Evolutionary conservation across 2,329 filamentous ascomycete genomes (phyloP).

Genomic region (Penicillium sp.): DNA sequence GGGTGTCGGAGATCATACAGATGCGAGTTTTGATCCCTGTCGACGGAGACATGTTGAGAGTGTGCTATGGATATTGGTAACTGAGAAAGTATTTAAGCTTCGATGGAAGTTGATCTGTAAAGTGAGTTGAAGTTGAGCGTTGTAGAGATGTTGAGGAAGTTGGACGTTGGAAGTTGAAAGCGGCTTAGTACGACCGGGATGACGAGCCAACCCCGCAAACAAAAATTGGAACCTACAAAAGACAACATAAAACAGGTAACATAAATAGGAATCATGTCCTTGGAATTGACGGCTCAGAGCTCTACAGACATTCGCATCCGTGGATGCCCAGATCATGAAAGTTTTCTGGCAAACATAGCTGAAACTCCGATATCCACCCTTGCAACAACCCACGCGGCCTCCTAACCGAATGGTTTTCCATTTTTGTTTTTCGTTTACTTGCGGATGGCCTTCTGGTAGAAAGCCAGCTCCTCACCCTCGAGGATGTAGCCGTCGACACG

Average conservation of each 20-base stretch:
- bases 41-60: constrained; percentile 9
- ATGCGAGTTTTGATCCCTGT: constrained; percentile 37
- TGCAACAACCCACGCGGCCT: constrained; percentile 23
- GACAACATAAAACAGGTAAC: constrained; percentile 14
- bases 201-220: not conserved
- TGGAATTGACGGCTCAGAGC: constrained; percentile 37
- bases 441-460: constrained; percentile 99
- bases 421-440: constrained; percentile 63
- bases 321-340: constrained; percentile 33
- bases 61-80: not conserved
- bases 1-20: constrained; percentile 43
- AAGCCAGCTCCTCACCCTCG: constrained; percentile 98
- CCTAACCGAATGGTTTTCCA: constrained; percentile 20
- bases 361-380: constrained; percentile 38
- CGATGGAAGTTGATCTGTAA: not conserved
- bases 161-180: not conserved
- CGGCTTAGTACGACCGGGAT: not conserved
- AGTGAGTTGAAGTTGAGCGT: not conserved
- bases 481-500: constrained; percentile 96
- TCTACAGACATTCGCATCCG: constrained; percentile 37
- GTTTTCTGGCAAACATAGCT: constrained; percentile 34
- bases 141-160: not conserved
- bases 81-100: not conserved
- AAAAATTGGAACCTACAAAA: not conserved
- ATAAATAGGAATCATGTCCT: constrained; percentile 33